Percentiles rank a stretch among this genome's conserved stretches.
These are phyloP conservation scores for Pinguiococcus pyrenoidosus DNA, from an alignment of 108 stramenopile species.

Conservation along the genomic window DNA sequence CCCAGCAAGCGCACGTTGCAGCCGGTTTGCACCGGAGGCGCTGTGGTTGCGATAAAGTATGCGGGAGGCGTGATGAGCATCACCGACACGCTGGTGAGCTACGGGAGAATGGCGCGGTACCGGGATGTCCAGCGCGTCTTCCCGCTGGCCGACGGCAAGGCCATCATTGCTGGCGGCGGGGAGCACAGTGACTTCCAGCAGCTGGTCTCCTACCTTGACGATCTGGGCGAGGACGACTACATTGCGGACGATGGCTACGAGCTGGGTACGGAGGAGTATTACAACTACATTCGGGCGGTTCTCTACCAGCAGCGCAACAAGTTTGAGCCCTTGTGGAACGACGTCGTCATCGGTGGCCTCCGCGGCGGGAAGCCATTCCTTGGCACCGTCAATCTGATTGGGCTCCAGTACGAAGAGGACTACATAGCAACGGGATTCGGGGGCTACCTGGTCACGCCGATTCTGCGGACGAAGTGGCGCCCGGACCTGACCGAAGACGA, in stretches of 20 bases:
- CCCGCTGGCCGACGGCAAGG: too few relatives aligned
- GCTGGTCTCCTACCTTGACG: conserved; percentile 48
- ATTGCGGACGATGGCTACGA: conserved; percentile 42
- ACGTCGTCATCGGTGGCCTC: conserved; percentile 31
- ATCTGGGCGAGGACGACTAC: conserved; percentile 39
- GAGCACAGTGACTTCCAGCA: conserved; percentile 90
- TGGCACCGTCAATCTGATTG: conserved; percentile 86
- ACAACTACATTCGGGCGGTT: conserved; percentile 71
- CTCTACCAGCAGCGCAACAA: conserved; percentile 78
- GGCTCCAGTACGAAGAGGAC: conserved; percentile 85
- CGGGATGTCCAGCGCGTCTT: conserved; percentile 71
- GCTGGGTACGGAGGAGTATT: conserved; percentile 27
- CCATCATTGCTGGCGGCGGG: conserved; percentile 77
- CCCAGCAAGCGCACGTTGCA: conserved; percentile 47
- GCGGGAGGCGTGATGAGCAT: conserved; percentile 88
- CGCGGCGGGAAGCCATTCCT: conserved; percentile 54
- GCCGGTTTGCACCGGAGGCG: conserved; percentile 93
- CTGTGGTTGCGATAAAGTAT: conserved; percentile 76
- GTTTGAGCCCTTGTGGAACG: conserved; percentile 97
- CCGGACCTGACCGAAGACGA: conserved; percentile 67
- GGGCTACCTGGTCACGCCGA: conserved; percentile 77
- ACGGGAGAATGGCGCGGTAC: conserved; percentile 87
- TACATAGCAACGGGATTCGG: conserved; percentile 94
- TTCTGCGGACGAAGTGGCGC: conserved; percentile 79
- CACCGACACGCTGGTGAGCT: conserved; percentile 80